Evolutionary conservation across 768 basidiomycete genomes (phyloP), one percentile per base, ranked within the genome.

Genomic region (Pisolithus sp.): DNA sequence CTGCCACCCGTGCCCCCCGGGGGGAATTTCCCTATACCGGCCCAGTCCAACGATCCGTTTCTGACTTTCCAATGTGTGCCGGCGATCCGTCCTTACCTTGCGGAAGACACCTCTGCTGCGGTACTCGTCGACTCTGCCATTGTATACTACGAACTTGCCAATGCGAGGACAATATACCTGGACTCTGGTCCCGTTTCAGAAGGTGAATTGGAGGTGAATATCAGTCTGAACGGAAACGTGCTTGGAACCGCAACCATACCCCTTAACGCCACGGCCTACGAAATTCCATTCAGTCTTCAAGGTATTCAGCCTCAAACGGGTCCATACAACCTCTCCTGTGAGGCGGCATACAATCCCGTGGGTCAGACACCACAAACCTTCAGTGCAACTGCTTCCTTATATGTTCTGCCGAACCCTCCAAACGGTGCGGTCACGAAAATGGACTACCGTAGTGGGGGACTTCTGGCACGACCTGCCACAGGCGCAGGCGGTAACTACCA

Each of bases 401-500:
- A 74, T 1, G 76, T 76, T 49, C 66, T 83, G 31, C 80, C 81
- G 5, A 62, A 71, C 24, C 78, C 74, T 0, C 69, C 63, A 1
- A 77, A 78, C 50, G 75, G 77, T 13, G 76, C 77, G 2, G 81
- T 80, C n/a, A 81, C 81, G 0, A 83, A 82, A 59, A 78, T 82
- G 74, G 81, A 82, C 60, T 65, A 77, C 46, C 73, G 80, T 31
- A 83, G 80, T 5, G 82, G 82, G 3, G 79, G 76, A 1, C 53
- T 83, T 38, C 59, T 81, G 37, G 81, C 78, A 2, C 67, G 74
- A 43, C 78, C 77, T 7, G 73, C 77, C 0, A 72, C 72, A 42
- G 80, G 81, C 17, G 62, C 68, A 41, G 73, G 71, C 8, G 76
- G 78, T 10, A 55, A 66, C 7, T 83, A 76, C 54, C 72, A 76